Conservation (phyloP, 2,329 filamentous ascomycete species). For the Ophiostoma tasmaniense region DNA sequence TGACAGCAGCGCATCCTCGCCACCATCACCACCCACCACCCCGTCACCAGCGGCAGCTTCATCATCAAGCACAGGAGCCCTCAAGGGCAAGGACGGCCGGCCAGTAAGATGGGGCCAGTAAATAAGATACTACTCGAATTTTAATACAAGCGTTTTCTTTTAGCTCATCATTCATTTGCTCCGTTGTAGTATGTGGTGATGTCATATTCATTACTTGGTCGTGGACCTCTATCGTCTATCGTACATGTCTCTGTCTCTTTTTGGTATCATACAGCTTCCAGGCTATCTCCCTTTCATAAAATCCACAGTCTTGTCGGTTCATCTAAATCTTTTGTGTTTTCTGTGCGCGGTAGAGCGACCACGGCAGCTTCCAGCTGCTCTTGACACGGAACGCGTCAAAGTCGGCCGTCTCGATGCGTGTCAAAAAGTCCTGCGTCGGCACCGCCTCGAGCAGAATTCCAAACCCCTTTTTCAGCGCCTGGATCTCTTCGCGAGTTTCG, state of each 20-base stretch:
- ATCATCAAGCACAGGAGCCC: background rate
- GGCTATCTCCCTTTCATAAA: background rate
- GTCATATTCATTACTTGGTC: conserved; percentile 1
- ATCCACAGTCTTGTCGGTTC: too few relatives aligned
- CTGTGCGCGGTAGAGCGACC: conserved; percentile 53
- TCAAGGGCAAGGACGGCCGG: conserved; percentile 1
- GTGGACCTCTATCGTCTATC: background rate
- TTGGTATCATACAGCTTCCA: background rate
- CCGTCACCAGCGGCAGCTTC: background rate
- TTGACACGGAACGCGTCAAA: conserved; percentile 71
- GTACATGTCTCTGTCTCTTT: background rate
- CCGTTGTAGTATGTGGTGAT: background rate
- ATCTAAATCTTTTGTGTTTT: conserved; percentile 40
- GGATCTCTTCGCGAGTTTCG: conserved; percentile 31
- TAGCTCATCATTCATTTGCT: background rate
- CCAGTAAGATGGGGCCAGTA: background rate
- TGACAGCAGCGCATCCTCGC: background rate
- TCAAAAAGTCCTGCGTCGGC: conserved; percentile 68
- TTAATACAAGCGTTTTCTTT: background rate
- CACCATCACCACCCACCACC: background rate
- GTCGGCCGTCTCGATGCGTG: conserved; percentile 66
- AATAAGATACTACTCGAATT: background rate
- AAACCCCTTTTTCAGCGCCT: conserved; percentile 54
- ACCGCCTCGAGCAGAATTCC: conserved; percentile 74
- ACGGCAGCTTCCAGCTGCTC: conserved; percentile 75